Percentiles rank a stretch among this genome's conserved stretches.
Conservation (phyloP, 2,329 filamentous ascomycete genomes). For the Sarocladium brachiariae region DNA sequence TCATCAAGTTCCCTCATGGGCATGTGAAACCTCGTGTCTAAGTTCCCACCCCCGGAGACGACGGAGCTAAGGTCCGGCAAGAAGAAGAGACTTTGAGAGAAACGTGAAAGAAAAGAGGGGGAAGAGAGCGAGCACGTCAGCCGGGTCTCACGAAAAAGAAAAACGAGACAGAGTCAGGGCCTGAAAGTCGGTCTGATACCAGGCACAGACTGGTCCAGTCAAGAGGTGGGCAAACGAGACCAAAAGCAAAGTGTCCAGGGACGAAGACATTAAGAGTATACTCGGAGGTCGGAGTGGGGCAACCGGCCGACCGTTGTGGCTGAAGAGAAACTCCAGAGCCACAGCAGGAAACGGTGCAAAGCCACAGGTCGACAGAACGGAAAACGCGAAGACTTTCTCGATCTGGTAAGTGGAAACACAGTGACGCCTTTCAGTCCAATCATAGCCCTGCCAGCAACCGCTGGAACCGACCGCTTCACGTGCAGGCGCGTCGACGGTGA, state of each 20-base stretch:
- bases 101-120: neutral
- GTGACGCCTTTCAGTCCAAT: neutral
- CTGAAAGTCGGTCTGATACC: neutral
- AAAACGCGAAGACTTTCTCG: neutral
- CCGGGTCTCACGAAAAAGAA: neutral
- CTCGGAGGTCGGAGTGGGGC: conserved; percentile 3
- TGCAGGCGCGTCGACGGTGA: conserved; percentile 5
- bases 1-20: no score
- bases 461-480: neutral
- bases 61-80: conserved; percentile 8
- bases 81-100: neutral
- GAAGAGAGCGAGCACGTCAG: no score
- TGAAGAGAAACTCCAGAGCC: neutral
- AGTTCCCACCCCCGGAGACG: neutral
- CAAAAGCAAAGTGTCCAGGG: neutral
- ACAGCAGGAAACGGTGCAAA: neutral
- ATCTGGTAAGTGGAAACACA: neutral
- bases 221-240: conserved; percentile 1
- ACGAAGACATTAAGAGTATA: neutral
- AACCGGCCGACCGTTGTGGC: neutral
- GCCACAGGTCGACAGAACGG: conserved; percentile 1
- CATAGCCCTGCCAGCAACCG: neutral
- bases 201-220: neutral
- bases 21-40: neutral
- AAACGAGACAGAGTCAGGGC: conserved; percentile 4